phyloP scores from a whole-genome alignment of 257 asterid genomes.

The Solanum medicagineum region DNA sequence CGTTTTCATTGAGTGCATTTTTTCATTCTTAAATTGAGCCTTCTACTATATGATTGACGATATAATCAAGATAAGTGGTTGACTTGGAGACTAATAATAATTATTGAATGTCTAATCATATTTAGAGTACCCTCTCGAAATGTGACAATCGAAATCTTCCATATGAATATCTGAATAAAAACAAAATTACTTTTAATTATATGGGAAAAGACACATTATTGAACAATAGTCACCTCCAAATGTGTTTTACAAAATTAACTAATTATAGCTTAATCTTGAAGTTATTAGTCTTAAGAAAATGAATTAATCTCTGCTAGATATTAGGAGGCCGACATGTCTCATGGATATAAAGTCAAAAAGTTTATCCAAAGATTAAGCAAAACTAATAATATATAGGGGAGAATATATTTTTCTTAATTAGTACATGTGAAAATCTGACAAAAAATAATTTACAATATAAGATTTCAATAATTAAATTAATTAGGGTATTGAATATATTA shows the following conservation, averaged over 20 bases:
- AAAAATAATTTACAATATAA: background rate
- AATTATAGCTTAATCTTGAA: background rate
- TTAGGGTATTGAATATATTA: background rate
- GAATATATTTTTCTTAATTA: background rate
- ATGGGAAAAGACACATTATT: background rate
- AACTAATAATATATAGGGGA: background rate
- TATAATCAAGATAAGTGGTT: too few relatives aligned
- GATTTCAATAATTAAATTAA: background rate
- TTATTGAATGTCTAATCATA: too few relatives aligned
- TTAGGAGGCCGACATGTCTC: background rate
- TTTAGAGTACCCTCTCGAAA: too few relatives aligned
- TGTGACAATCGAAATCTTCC: too few relatives aligned
- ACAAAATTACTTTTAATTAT: background rate
- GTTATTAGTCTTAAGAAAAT: background rate
- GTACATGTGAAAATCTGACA: background rate
- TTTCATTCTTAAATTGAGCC: too few relatives aligned
- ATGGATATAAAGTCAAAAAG: background rate
- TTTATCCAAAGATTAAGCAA: background rate
- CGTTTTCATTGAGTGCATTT: too few relatives aligned
- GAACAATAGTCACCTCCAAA: background rate
- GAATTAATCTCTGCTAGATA: background rate
- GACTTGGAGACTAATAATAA: too few relatives aligned
- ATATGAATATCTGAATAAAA: too few relatives aligned
- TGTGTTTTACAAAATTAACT: background rate
- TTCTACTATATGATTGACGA: too few relatives aligned